Conservation (phyloP, 2,329 filamentous ascomycete species). For the Hymenoscyphus scutula region DNA sequence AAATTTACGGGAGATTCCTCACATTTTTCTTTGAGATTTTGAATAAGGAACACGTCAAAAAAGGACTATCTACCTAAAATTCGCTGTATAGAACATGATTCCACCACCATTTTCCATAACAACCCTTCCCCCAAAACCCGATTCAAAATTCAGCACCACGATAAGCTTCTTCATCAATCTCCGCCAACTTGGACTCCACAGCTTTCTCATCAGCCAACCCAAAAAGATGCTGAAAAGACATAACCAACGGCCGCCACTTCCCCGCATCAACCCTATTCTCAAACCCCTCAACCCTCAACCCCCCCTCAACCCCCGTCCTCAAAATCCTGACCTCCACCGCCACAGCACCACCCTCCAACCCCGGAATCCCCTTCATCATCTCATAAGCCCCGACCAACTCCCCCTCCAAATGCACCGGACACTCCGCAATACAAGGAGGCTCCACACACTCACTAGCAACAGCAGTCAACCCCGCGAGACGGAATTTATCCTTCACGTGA, state of each 20-base stretch:
- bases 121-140: too few species aligned
- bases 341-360: slow-evolving; percentile 33
- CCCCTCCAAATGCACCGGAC: slow-evolving; percentile 45
- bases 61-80: too few species aligned
- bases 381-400: slow-evolving; percentile 37
- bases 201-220: slow-evolving; percentile 29
- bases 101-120: too few species aligned
- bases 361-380: slow-evolving; percentile 35
- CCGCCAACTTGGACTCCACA: too few species aligned
- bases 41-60: too few species aligned
- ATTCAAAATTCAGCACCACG: too few species aligned
- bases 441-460: slow-evolving; percentile 37
- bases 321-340: slow-evolving; percentile 41
- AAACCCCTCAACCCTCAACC: slow-evolving; percentile 39
- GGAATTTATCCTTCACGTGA: slow-evolving; percentile 43
- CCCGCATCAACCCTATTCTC: slow-evolving; percentile 43
- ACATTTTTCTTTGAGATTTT: too few species aligned
- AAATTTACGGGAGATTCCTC: too few species aligned
- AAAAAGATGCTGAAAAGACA: slow-evolving; percentile 45
- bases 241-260: slow-evolving; percentile 44
- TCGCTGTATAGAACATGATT: too few species aligned
- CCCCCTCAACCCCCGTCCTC: slow-evolving; percentile 37
- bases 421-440: slow-evolving; percentile 40
- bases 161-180: too few species aligned
- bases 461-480: slow-evolving; percentile 36